Conservation (phyloP, 2,329 filamentous ascomycete species). For the Fusarium avenaceum region DNA sequence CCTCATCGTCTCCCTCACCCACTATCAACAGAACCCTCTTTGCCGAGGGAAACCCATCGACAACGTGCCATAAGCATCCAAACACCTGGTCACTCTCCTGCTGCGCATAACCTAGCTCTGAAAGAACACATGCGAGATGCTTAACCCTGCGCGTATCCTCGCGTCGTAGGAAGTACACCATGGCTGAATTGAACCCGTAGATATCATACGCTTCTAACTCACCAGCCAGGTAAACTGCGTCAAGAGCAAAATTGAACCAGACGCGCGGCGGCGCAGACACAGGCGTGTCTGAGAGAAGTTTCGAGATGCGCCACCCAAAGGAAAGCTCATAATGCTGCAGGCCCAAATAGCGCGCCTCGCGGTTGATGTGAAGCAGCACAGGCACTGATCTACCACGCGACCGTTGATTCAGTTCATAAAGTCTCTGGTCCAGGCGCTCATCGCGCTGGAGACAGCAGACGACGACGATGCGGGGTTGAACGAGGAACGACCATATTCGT, state of each 20-base stretch:
- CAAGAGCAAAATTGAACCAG: constrained; percentile 64
- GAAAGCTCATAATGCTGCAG: constrained; percentile 61
- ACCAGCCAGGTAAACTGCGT: constrained; percentile 63
- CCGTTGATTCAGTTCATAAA: constrained; percentile 47
- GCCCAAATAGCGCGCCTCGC: constrained; percentile 59
- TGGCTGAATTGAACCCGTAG: constrained; percentile 62
- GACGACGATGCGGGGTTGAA: constrained; percentile 61
- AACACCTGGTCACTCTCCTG: constrained; percentile 62
- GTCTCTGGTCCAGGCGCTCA: constrained; percentile 48
- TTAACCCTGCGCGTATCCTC: constrained; percentile 60
- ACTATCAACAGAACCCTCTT: constrained; percentile 58
- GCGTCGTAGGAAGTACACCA: constrained; percentile 62
- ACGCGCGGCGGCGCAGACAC: constrained; percentile 55
- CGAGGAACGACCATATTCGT: constrained; percentile 61
- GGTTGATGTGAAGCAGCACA: constrained; percentile 60
- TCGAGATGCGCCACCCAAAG: constrained; percentile 63
- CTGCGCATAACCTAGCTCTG: constrained; percentile 59
- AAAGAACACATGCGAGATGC: constrained; percentile 60
- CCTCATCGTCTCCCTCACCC: constrained; percentile 55
- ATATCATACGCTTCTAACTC: constrained; percentile 63
- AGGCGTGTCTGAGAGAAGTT: constrained; percentile 54
- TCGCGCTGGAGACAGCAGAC: constrained; percentile 58
- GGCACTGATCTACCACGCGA: constrained; percentile 52
- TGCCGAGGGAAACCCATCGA: constrained; percentile 59
- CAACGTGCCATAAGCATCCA: constrained; percentile 62